Percentiles rank a stretch among this genome's conserved stretches.
Conservation (phyloP, 1,139 yeast species). For the Protomyces pachydermus region DNA sequence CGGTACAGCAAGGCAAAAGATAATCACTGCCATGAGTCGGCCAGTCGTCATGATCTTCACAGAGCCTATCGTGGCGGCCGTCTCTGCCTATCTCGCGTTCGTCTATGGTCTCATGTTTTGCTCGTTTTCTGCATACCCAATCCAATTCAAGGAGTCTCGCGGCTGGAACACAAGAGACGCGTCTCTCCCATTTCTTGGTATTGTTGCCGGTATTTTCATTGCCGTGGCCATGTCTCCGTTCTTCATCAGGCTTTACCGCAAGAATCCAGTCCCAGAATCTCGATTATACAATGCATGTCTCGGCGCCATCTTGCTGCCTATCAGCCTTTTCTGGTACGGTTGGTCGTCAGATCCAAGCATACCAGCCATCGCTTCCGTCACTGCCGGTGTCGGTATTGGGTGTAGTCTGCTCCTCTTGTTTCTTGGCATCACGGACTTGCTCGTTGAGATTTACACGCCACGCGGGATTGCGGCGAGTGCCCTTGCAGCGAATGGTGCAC, state of each 20-base stretch:
- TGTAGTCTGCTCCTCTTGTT: constrained; percentile 32
- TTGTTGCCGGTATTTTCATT: constrained; percentile 49
- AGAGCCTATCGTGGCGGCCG: constrained; percentile 55
- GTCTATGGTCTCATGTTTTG: constrained; percentile 62
- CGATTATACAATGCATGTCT: constrained; percentile 14
- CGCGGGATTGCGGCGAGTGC: constrained; percentile 56
- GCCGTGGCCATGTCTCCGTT: constrained; percentile 36
- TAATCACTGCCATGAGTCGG: constrained; percentile 36
- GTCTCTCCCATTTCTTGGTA: constrained; percentile 44
- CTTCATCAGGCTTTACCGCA: constrained; percentile 37
- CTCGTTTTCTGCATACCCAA: constrained; percentile 72
- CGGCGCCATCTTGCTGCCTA: constrained; percentile 19
- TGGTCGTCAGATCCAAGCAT: constrained; percentile 30
- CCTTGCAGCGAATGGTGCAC: constrained; percentile 61
- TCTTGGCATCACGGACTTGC: constrained; percentile 48
- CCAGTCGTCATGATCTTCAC: constrained; percentile 52
- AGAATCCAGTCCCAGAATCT: constrained; percentile 43
- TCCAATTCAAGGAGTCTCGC: constrained; percentile 59
- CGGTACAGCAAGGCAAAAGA: constrained; percentile 12
- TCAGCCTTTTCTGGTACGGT: constrained; percentile 32
- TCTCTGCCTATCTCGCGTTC: constrained; percentile 59
- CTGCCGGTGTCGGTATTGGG: constrained; percentile 32
- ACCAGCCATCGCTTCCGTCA: constrained; percentile 31
- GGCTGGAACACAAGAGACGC: constrained; percentile 55
- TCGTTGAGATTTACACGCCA: constrained; percentile 49